Percentiles rank a stretch among this genome's conserved stretches.
Evolutionary conservation across 2,329 filamentous ascomycete species (phyloP).

Genomic region (Monilinia aucupariae): DNA sequence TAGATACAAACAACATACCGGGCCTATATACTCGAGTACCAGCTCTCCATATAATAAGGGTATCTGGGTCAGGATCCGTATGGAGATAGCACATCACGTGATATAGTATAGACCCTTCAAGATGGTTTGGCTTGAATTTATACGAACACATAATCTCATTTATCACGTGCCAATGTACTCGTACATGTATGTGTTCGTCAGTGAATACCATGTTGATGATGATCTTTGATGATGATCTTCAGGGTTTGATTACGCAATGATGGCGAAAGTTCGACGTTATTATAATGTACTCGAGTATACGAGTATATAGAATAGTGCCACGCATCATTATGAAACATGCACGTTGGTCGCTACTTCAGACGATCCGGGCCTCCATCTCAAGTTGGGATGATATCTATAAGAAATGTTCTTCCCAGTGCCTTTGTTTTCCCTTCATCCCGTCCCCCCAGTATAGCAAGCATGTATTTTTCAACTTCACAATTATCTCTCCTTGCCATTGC

Average conservation of each 20-base stretch:
- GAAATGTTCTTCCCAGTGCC: background rate
- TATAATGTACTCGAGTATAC: too few species aligned
- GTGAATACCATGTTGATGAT: background rate
- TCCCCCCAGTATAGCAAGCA: background rate
- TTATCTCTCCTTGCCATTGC: background rate
- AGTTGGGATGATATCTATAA: background rate
- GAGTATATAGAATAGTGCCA: slow-evolving; percentile 1
- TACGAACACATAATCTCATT: too few species aligned
- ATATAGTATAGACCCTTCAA: too few species aligned
- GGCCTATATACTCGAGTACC: too few species aligned
- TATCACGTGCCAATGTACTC: too few species aligned
- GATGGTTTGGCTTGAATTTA: too few species aligned
- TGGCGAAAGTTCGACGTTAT: background rate
- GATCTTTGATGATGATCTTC: background rate
- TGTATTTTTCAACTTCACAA: background rate
- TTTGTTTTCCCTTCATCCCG: background rate
- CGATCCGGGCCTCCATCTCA: background rate
- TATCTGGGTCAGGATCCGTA: too few species aligned
- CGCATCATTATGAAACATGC: slow-evolving; percentile 3
- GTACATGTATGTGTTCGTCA: background rate
- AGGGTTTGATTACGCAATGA: background rate
- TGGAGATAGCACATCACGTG: too few species aligned
- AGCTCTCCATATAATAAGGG: too few species aligned
- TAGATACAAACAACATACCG: too few species aligned
- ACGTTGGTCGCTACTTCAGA: background rate